Evolutionary conservation across 2,329 filamentous ascomycete genomes (phyloP), one percentile per base, ranked within the genome.

Genomic region (Venturia nashicola): DNA sequence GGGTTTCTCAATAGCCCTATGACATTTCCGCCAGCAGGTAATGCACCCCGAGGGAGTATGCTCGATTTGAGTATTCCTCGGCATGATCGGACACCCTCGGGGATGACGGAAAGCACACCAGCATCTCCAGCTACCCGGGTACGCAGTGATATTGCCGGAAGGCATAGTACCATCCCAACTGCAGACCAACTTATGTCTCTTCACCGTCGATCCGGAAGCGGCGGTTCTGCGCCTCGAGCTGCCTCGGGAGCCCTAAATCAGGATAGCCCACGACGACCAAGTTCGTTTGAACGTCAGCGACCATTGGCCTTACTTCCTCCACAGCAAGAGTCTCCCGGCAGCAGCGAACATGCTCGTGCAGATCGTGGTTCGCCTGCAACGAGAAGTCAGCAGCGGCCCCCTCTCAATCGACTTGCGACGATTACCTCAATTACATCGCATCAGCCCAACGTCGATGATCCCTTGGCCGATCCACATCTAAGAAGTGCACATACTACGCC

Each of bases 131-230:
- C 55, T 36, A 61, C 61, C 18, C 36, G 27, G 5, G 36, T 51
- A 14, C 51, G 51, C 32, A 57, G 51, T 36, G 51, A 42, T 7
- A 27, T 34, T 20, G n/a, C 9, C 5, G 61, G 51, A 32, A 27
- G 11, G 6, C 61, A 32, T 16, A 55, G 46, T 39, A 48, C 61
- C 23, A 59, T 46, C n/a, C 61, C 61, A 54, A 55, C n/a, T 40
- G 18, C 36, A 27, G 48, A 42, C 5, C 61, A 57, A 27, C 32
- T 57, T 14, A 32, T 36, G 32, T 42, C 46, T 9, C 61, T 57
- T 16, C 61, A 63, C 39, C 61, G 51, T 20, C 46, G 61, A 14
- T 63, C 61, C n/a, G 61, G 51, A 4, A 63, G 61, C 20, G 61
- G 61, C n/a, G 46, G 36, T 11, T 63, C 61, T 23, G 20, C 51